Conservation (phyloP, 2,329 filamentous ascomycete species). For the Penicillium sp. region DNA sequence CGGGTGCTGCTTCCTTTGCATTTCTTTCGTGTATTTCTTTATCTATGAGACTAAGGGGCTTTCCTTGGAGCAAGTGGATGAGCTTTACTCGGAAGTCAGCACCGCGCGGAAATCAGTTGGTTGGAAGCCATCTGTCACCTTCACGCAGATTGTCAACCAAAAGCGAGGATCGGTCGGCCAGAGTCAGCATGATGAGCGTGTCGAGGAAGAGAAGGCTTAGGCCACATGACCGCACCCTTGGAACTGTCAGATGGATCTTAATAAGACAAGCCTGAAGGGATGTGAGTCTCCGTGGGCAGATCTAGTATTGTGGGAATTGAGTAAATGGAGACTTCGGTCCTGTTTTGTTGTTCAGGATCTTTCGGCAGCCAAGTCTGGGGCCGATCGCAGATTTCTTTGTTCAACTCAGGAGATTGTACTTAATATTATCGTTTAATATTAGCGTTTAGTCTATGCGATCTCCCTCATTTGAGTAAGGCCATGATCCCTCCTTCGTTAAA, state of each 20-base stretch:
- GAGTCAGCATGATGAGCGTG: neutral
- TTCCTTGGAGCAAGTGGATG: conserved; percentile 69
- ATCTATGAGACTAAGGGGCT: conserved; percentile 82
- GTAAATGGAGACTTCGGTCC: neutral
- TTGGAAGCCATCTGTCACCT: conserved; percentile 31
- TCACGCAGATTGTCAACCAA: neutral
- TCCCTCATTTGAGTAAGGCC: too few species aligned
- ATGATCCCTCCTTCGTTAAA: too few species aligned
- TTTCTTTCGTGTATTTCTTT: conserved; percentile 50
- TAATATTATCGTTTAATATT: neutral
- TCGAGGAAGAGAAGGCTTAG: neutral
- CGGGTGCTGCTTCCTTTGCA: conserved; percentile 59
- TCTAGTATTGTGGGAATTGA: neutral
- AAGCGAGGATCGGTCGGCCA: neutral
- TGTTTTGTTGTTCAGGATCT: neutral
- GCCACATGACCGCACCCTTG: neutral
- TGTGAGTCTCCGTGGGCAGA: neutral
- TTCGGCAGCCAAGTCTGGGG: neutral
- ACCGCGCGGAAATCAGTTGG: conserved; percentile 34
- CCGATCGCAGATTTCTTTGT: neutral
- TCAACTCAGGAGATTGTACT: neutral
- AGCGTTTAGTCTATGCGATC: too few species aligned
- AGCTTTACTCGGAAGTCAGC: conserved; percentile 57
- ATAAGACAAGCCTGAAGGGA: neutral
- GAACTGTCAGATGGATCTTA: neutral